Conservation (phyloP, 805 yeast genomes). For the Yarrowia porcina region DNA sequence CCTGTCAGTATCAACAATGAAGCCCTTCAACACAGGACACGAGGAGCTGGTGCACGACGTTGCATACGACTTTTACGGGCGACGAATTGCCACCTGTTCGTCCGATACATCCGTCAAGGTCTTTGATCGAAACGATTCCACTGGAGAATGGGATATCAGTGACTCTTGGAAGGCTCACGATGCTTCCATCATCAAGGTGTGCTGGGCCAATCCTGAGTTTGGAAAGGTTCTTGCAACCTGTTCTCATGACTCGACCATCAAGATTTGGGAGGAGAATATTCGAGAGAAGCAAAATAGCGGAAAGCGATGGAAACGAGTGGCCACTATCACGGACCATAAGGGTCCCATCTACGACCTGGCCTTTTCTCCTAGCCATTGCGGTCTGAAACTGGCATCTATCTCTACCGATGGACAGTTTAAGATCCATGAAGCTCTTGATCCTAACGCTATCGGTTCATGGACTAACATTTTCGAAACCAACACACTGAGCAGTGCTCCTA, state of each 20-base stretch:
- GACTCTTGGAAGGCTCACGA: constrained; percentile 97
- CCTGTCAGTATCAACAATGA: constrained; percentile 39
- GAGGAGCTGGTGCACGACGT: constrained; percentile 90
- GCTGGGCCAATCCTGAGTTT: constrained; percentile 94
- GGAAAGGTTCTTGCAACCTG: constrained; percentile 84
- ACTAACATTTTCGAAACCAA: constrained; percentile 67
- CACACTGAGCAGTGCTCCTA: constrained; percentile 61
- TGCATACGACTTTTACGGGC: constrained; percentile 85
- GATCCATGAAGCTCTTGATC: constrained; percentile 83
- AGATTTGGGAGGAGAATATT: constrained; percentile 85
- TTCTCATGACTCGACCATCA: constrained; percentile 84
- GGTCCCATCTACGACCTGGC: constrained; percentile 89
- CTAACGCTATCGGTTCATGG: constrained; percentile 85
- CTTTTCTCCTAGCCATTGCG: constrained; percentile 82
- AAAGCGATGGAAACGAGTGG: constrained; percentile 72
- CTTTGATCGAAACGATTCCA: constrained; percentile 52
- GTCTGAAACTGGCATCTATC: constrained; percentile 77
- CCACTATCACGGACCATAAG: constrained; percentile 77
- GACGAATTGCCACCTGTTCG: constrained; percentile 88
- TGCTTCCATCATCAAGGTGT: constrained; percentile 72
- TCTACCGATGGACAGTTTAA: constrained; percentile 86
- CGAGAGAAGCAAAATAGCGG: constrained; percentile 77
- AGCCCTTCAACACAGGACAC: constrained; percentile 84
- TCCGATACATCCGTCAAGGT: constrained; percentile 92
- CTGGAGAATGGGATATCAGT: constrained; percentile 67